Base-by-base conservation (phyloP, 1,284 basidiomycete genomes). In the Austropuccinia psidii region DNA sequence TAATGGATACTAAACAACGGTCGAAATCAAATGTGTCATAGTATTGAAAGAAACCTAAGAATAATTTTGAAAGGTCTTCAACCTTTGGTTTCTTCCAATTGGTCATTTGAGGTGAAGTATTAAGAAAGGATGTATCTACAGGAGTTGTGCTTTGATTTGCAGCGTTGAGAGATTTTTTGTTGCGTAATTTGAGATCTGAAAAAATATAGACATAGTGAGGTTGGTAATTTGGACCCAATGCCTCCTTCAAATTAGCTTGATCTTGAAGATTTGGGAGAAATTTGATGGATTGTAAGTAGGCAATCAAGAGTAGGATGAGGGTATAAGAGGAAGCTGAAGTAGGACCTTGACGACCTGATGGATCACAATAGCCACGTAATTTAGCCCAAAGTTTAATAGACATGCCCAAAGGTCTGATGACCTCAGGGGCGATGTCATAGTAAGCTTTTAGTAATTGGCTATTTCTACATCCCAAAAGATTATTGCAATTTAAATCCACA, bases 321-420 rank as follows among this genome's bases (percentile, higher is more conserved):
- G 68, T 70, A 37, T 70, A 70, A 5, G 55, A 49, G 2, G 68
- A 70, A 17, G 57, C 41, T 2, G 55, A 57, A 31, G 47, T 49
- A 8, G 68, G 68, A 24, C 68, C 68, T 4, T 45, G 21, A n/a
- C 33, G 7, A 11, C 68, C 68, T 21, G 68, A 60, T 8, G 68
- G 68, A 52, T 70, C 68, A 37, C 68, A 70, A 41, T 45, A 57
- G 7, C 68, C 68, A 43, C 68, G 57, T 24, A 45, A 0, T 31
- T 70, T 70, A n/a, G 68, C 68, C 68, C 68, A 70, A 17, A 49
- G 41, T 19, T 70, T 70, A 45, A 70, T 52, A 31, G 43, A 43
- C 45, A 70, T 35, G 0, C 39, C 68, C 37, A 70, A 43, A 15
- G 57, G 57, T 13, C 68, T 35, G 27, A 70, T 60, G 50, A 61